Base-by-base conservation (phyloP, 1,139 yeast species). In the Saccharomycopsis hybrid region DNA sequence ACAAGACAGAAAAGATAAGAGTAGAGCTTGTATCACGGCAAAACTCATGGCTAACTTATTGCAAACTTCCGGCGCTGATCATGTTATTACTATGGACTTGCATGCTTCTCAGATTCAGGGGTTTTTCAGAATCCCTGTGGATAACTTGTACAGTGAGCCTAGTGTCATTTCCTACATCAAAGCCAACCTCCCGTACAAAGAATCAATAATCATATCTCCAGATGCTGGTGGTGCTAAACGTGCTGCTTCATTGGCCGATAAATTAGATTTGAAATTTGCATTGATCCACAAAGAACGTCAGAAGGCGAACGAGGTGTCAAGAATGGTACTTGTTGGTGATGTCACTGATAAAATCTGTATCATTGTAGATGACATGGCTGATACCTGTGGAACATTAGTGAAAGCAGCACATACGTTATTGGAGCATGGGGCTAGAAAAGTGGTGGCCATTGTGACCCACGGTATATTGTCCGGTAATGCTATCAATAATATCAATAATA, bases 221-320 rank as follows among this genome's bases (percentile, higher is more conserved):
- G 84, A 79, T 62, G 84, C 84, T 1, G 85, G 85, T 53, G 85
- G 85, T 31, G 84, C 85, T 25, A 79, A 79, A 62, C 68, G 85
- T 59, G 85, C 78, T 41, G 84, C 85, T 7, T 76, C 80, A 3
- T 68, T 79, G 47, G 84, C 84, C 2, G 85, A 78, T 57, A 74
- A 77, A 56, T 68, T 79, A 55, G 84, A 79, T 58, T 72, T 78
- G 53, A 78, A 74, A 57, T 79, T 79, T 65, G 85, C 85, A 5
- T 71, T 79, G 62, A 79, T 79, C 57, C 85, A 79, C 62, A 79
- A 79, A 60, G 85, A 79, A 65, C 67, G 85, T 60, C 81, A 79
- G 18, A 72, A 76, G 58, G 84, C 84, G 35, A 79, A 78, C 59
- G 84, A 78, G 64, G 82, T 79, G n/a, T 73, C 79, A 33, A 68